These are phyloP conservation scores for Parastagonospora nodorum DNA, from an alignment of 2,329 filamentous ascomycete genomes.

Conservation along the genomic window DNA sequence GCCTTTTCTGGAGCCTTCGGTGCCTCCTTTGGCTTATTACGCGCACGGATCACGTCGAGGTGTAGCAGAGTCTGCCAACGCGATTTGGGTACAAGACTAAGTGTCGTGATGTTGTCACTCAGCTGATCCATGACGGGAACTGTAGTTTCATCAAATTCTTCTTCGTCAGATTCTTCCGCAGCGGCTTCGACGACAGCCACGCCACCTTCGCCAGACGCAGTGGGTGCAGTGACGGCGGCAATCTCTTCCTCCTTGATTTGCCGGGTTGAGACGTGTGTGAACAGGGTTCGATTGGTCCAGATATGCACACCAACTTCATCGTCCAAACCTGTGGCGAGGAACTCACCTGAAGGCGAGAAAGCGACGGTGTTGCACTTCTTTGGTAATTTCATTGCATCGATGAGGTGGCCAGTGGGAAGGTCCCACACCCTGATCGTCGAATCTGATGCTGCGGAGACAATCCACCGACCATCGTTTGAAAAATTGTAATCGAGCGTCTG, in stretches of 20 bases:
- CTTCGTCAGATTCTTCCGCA: conserved; percentile 60
- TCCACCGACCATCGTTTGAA: conserved; percentile 91
- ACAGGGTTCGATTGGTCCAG: conserved; percentile 93
- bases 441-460: conserved; percentile 84
- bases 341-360: conserved; percentile 90
- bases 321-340: conserved; percentile 85
- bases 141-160: conserved; percentile 49
- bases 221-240: conserved; percentile 68
- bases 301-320: conserved; percentile 86
- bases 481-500: conserved; percentile 61
- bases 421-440: conserved; percentile 88
- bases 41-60: conserved; percentile 84
- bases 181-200: conserved; percentile 76
- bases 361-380: conserved; percentile 81
- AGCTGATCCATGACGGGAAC: conserved; percentile 73
- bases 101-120: conserved; percentile 79
- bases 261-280: conserved; percentile 83
- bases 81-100: conserved; percentile 87
- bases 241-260: conserved; percentile 82
- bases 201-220: conserved; percentile 81
- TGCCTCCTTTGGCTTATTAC: conserved; percentile 91
- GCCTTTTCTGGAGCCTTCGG: conserved; percentile 93
- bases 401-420: conserved; percentile 90
- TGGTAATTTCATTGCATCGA: conserved; percentile 84
- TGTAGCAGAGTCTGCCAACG: conserved; percentile 95